phyloP scores from a whole-genome alignment of 2,329 filamentous ascomycete species.

The Diaporthe capsici region DNA sequence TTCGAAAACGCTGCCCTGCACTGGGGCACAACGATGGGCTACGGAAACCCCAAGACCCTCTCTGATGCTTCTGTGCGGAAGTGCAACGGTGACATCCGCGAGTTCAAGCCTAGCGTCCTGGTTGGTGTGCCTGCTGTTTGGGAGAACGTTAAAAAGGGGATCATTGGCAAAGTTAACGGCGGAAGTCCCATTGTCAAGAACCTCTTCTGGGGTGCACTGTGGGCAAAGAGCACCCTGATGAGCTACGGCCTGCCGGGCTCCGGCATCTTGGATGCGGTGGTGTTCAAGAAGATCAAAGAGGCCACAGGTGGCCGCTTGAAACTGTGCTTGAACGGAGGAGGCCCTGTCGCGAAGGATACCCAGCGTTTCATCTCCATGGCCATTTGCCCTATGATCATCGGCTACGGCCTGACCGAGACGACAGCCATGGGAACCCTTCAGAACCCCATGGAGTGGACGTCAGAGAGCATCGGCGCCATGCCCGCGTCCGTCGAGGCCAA shows the following conservation, averaged over 20 bases:
- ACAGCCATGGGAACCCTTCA: conserved; percentile 81
- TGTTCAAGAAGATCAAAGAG: conserved; percentile 94
- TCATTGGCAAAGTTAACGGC: conserved; percentile 81
- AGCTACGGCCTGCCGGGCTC: conserved; percentile 73
- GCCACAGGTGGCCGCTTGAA: conserved; percentile 86
- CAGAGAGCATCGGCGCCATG: conserved; percentile 79
- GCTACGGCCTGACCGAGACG: conserved; percentile 91
- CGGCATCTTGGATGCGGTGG: conserved; percentile 79
- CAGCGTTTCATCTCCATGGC: conserved; percentile 90
- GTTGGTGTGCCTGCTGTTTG: conserved; percentile 92
- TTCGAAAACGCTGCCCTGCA: conserved; percentile 88
- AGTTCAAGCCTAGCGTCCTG: conserved; percentile 85
- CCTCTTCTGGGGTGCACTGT: conserved; percentile 77
- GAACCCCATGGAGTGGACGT: conserved; percentile 85
- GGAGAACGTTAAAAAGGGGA: conserved; percentile 94
- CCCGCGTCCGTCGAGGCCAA: conserved; percentile 84
- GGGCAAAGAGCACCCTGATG: conserved; percentile 66
- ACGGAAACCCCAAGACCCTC: conserved; percentile 88
- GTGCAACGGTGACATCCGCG: conserved; percentile 89
- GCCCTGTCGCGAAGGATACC: conserved; percentile 87
- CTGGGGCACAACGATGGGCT: conserved; percentile 91
- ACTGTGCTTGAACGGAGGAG: conserved; percentile 88
- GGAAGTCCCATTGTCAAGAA: conserved; percentile 77
- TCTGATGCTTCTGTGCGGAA: conserved; percentile 87
- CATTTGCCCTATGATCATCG: conserved; percentile 90